Conservation (phyloP, 495 filamentous ascomycete species). For the Hypoxylon rickii region DNA sequence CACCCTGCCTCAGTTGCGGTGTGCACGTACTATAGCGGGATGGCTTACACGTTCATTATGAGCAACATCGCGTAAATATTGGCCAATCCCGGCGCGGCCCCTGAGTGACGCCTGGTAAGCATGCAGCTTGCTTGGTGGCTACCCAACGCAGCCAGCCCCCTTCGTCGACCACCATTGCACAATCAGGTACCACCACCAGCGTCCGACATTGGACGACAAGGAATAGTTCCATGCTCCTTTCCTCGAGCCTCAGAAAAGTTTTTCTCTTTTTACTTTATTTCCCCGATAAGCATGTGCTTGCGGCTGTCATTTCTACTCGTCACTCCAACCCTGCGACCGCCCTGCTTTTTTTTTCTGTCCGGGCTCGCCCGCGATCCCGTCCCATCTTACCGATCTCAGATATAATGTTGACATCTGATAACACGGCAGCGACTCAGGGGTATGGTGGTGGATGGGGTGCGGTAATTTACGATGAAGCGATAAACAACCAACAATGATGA, state of each 20-base stretch:
- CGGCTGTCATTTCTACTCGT: constrained; percentile 40
- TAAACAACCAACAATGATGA: background rate
- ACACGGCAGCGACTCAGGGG: constrained; percentile 17
- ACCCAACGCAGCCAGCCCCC: too few relatives aligned
- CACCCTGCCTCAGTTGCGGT: too few relatives aligned
- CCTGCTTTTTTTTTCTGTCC: too few relatives aligned
- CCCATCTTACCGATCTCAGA: too few relatives aligned
- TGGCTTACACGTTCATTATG: too few relatives aligned
- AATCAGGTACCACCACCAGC: constrained; percentile 2
- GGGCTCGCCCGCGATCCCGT: too few relatives aligned
- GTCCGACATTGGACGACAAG: constrained; percentile 1
- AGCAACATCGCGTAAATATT: too few relatives aligned
- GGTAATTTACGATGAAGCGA: constrained; percentile 14
- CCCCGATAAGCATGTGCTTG: constrained; percentile 31
- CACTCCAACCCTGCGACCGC: constrained; percentile 40
- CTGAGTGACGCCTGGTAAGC: constrained; percentile 7
- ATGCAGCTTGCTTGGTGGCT: constrained; percentile 1
- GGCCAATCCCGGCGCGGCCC: too few relatives aligned
- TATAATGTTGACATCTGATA: too few relatives aligned
- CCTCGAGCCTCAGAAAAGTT: constrained; percentile 24
- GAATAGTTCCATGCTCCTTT: background rate
- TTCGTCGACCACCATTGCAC: too few relatives aligned
- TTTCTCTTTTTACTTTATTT: too few relatives aligned
- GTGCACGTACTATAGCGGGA: too few relatives aligned
- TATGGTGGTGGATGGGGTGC: constrained; percentile 11